These are phyloP conservation scores for Magnolia sinica DNA, from an alignment of 164 flowering plant species.

Conservation along the genomic window DNA sequence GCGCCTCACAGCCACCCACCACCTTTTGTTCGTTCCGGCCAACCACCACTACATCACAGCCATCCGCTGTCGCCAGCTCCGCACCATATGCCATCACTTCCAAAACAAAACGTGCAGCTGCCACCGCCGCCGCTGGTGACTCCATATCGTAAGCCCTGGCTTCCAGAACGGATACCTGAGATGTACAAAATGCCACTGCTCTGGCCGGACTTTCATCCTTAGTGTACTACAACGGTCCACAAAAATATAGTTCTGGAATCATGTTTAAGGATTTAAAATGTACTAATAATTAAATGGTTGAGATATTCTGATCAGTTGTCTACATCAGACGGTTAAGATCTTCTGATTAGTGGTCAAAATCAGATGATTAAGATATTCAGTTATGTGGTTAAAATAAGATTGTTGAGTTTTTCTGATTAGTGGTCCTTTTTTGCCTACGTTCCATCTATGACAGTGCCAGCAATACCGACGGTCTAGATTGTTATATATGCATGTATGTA, in stretches of 20 bases:
- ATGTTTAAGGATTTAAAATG: background rate
- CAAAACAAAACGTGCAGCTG: background rate
- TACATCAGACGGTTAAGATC: background rate
- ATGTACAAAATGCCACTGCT: slow-evolving; percentile 1
- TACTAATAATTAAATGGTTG: background rate
- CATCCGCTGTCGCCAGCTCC: background rate
- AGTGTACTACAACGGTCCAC: background rate
- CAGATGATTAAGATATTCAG: too few relatives aligned
- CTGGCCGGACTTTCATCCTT: background rate
- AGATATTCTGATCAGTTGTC: background rate
- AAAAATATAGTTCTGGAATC: background rate
- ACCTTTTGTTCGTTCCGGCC: background rate
- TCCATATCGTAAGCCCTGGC: background rate
- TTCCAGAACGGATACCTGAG: background rate
- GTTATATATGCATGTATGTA: too few relatives aligned
- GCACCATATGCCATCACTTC: background rate
- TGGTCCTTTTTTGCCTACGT: too few relatives aligned
- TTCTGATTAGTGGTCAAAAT: background rate
- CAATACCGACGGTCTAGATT: too few relatives aligned
- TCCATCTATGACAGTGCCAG: too few relatives aligned
- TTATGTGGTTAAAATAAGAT: too few relatives aligned
- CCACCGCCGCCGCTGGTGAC: background rate
- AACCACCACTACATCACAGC: background rate
- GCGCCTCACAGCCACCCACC: slow-evolving; percentile 7
- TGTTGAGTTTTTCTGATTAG: too few relatives aligned